Conservation (phyloP, 805 yeast species). For the Saturnispora galanensis region DNA sequence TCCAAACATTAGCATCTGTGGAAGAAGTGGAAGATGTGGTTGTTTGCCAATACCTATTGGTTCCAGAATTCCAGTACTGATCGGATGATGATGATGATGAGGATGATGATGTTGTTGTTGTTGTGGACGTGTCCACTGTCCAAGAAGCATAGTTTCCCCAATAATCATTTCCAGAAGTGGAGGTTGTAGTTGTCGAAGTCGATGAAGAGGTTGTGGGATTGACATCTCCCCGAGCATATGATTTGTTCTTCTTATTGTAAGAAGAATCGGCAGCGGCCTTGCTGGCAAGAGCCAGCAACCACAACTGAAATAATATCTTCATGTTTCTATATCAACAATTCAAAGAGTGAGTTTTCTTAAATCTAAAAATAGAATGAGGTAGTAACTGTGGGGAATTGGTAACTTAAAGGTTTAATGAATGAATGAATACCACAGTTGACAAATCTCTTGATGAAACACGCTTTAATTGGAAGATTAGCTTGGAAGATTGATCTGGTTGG, state of each 20-base stretch:
- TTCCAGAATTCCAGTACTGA: too few relatives aligned
- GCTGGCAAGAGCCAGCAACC: too few relatives aligned
- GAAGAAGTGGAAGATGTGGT: too few relatives aligned
- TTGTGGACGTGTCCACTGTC: not conserved
- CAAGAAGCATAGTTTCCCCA: too few relatives aligned
- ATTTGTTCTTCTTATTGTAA: too few relatives aligned
- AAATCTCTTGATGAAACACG: not conserved
- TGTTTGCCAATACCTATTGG: too few relatives aligned
- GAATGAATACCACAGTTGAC: not conserved
- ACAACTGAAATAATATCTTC: too few relatives aligned
- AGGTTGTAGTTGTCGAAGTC: conserved; percentile 2
- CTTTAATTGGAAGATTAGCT: not conserved
- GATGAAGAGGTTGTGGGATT: not conserved
- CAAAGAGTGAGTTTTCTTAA: not conserved
- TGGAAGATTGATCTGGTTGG: not conserved
- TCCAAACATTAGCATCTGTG: too few relatives aligned
- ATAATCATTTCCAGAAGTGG: not conserved
- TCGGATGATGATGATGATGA: conserved; percentile 3
- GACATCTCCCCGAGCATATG: too few relatives aligned
- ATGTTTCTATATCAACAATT: too few relatives aligned
- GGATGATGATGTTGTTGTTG: conserved; percentile 1
- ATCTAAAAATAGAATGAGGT: not conserved
- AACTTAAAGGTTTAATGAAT: not conserved
- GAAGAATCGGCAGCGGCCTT: too few relatives aligned
- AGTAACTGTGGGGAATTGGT: too few relatives aligned